Evolutionary conservation across 139 green algal genomes (phyloP), one percentile per base, ranked within the genome.

Genomic region (Pseudopediastrum boryanum): DNA sequence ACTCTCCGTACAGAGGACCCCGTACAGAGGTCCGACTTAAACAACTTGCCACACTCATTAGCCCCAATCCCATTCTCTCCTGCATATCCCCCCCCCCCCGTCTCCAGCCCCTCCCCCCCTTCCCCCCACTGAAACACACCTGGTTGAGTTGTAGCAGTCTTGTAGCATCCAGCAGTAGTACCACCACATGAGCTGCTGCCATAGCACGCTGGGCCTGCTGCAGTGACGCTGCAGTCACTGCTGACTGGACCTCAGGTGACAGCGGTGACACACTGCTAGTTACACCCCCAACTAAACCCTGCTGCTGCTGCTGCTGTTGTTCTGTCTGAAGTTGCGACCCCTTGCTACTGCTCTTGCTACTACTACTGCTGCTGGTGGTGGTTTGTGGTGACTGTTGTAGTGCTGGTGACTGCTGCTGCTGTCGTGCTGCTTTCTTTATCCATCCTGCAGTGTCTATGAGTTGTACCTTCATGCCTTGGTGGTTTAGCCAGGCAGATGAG

Each of bases 361-460:
- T 43, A 27, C 21, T n/a, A n/a, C 63, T n/a, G 61, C 61, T 42
- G 64, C 64, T 39, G 2, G 7, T 66, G 9, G 36, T 36, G 16
- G 7, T 21, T 35, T 39, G 33, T 68, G 31, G 33, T 68, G 61
- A 33, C 43, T 2, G 4, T 35, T 69, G 1, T 0, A 36, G 51
- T 65, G 70, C 67, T 38, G 25, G 35, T 38, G 12, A 25, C 36
- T 56, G 70, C 23, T 54, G 68, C 36, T 56, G 52, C 56, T 63
- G n/a, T 66, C 31, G 58, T 10, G 71, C 46, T 41, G 74, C 61
- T 44, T 36, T 70, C 41, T 84, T 68, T n/a, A 97, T 85, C 90
- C 93, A 97, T n/a, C 95, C 95, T 1, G 95, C 95, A 4, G 95
- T 98, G 84, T 98, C 95, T 4, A 96, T 71, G 44, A 98, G 77